These are phyloP conservation scores for Pouteria glomerata DNA, from an alignment of 148 eudicot genomes.

Conservation along the genomic window DNA sequence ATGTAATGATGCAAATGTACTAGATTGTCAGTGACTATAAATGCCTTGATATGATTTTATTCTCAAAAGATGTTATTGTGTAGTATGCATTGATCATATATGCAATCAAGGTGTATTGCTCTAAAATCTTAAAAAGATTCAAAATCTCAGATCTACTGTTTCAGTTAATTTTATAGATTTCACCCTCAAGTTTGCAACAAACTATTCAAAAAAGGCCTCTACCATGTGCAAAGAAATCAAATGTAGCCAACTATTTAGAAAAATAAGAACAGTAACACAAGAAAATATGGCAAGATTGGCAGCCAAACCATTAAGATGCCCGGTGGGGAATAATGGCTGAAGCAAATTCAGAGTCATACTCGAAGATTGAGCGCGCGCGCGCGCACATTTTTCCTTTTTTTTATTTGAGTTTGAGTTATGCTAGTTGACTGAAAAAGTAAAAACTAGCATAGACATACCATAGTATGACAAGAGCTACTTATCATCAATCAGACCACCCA, in stretches of 20 bases:
- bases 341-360: background rate
- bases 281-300: background rate
- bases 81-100: background rate
- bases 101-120: too few species aligned
- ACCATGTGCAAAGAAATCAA: background rate
- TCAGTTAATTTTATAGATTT: background rate
- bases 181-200: too few species aligned
- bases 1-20: background rate
- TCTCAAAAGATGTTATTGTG: background rate
- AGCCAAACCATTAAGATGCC: background rate
- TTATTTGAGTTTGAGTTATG: background rate
- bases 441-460: background rate
- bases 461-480: background rate
- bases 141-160: background rate
- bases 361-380: too few species aligned
- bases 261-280: background rate
- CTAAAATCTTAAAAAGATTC: background rate
- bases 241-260: background rate
- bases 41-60: background rate
- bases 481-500: background rate
- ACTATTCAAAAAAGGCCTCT: background rate
- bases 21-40: background rate
- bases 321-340: background rate
- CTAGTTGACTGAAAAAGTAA: background rate
- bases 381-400: background rate